These are phyloP conservation scores for Trichoderma sp. DNA, from an alignment of 2,329 filamentous ascomycete genomes.

Conservation along the genomic window DNA sequence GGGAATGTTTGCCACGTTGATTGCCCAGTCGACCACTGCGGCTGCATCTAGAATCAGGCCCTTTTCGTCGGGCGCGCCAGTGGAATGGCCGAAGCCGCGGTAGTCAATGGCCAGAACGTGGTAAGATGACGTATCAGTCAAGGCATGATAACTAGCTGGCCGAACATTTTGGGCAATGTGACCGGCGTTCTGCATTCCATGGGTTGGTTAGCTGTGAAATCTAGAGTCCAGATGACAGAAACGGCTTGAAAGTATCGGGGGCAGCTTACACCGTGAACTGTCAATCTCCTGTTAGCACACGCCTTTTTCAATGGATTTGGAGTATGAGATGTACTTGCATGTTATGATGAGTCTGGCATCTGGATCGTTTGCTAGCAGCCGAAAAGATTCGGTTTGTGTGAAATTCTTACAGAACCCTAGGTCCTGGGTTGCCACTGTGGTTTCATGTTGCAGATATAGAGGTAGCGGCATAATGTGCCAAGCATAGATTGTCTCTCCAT, in stretches of 20 bases:
- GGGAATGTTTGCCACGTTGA: constrained; percentile 61
- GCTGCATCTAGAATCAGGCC: constrained; percentile 79
- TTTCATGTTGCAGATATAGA: constrained; percentile 70
- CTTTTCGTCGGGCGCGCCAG: constrained; percentile 73
- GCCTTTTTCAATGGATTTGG: neutral
- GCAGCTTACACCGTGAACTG: constrained; percentile 62
- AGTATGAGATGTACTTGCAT: constrained; percentile 43
- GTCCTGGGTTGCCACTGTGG: constrained; percentile 52
- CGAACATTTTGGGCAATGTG: constrained; percentile 77
- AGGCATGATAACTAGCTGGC: constrained; percentile 71
- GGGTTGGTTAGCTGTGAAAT: constrained; percentile 31
- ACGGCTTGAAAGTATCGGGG: too few relatives aligned
- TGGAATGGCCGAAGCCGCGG: constrained; percentile 79
- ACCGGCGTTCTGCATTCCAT: constrained; percentile 66
- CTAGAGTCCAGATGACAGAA: constrained; percentile 14
- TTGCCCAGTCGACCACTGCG: constrained; percentile 69
- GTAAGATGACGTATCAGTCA: constrained; percentile 69
- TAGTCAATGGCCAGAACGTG: constrained; percentile 91
- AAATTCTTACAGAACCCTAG: constrained; percentile 53
- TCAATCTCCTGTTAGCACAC: constrained; percentile 5
- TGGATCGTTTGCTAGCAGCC: constrained; percentile 60
- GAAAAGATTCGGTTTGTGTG: constrained; percentile 56
- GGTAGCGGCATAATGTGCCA: constrained; percentile 88
- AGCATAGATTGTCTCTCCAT: constrained; percentile 75
- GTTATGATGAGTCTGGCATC: constrained; percentile 62